Conservation (phyloP, 305 asterid species). For the Ajuga reptans region DNA sequence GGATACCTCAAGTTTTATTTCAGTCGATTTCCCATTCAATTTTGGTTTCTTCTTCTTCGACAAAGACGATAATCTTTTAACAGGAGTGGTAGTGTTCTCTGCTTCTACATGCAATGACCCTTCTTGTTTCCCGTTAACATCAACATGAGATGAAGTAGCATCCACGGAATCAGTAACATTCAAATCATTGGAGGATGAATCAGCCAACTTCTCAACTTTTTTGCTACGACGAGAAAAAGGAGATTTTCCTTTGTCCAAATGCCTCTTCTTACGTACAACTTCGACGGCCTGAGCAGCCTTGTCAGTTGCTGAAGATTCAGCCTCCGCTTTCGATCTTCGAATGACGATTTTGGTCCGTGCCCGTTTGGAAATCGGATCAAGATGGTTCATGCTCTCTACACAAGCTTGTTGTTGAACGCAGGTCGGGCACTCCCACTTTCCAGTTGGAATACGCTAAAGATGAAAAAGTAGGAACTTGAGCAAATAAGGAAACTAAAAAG, state of each 20-base stretch:
- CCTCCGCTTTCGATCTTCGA: constrained; percentile 50
- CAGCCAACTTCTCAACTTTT: constrained; percentile 36
- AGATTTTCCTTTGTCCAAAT: constrained; percentile 46
- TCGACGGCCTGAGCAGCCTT: constrained; percentile 37
- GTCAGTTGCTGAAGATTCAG: constrained; percentile 40
- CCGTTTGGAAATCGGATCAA: constrained; percentile 49
- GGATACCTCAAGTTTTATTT: constrained; percentile 29
- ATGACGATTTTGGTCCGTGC: constrained; percentile 51
- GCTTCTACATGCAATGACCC: constrained; percentile 17
- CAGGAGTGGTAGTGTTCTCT: constrained; percentile 35
- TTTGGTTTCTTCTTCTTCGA: constrained; percentile 38
- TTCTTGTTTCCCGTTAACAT: constrained; percentile 22
- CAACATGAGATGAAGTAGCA: constrained; percentile 23
- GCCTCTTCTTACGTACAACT: constrained; percentile 41
- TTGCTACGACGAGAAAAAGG: constrained; percentile 30
- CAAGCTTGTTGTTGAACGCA: constrained; percentile 41
- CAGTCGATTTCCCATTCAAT: constrained; percentile 33
- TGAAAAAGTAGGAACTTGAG: constrained; percentile 18
- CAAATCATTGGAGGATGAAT: constrained; percentile 30
- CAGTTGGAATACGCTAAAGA: constrained; percentile 60
- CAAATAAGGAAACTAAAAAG: constrained; percentile 20
- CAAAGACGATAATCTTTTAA: constrained; percentile 32
- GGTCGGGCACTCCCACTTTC: constrained; percentile 77
- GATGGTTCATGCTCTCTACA: constrained; percentile 34
- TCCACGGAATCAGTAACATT: constrained; percentile 34